Base-by-base conservation (phyloP, 2,329 filamentous ascomycete genomes). In the Talaromyces sp. region DNA sequence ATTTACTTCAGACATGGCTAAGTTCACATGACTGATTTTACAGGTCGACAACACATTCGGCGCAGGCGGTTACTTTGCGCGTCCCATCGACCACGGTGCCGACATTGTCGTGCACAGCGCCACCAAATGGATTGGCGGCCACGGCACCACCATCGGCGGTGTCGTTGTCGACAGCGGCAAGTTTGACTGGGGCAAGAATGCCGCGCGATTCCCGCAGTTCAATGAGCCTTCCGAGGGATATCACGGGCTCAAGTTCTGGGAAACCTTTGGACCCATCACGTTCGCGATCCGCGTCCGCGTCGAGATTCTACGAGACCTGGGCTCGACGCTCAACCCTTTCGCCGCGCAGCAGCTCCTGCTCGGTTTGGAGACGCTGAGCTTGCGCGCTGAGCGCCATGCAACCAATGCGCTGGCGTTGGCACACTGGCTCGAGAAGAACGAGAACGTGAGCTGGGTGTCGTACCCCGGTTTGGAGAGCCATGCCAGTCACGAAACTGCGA, bases 91-190 rank as follows among this genome's bases (percentile, higher is more conserved):
- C 27, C 90, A 96, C 75, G 93, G 93, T 60, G 93, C 91, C 65
- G 93, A 97, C 73, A 96, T 97, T 63, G 89, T 97, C 58, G 91
- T 96, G 27, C 92, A 97, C 82, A 95, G 90, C 44, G 92, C 92
- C 11, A 96, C 93, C 62, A 97, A 97, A 78, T 97, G 93, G 93
- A 97, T 98, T 65, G 93, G 93, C 61, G 93, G 93, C 49, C 93
- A 98, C 76, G 93, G 93, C 64, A 96, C 93, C 47, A 96, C 93
- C 28, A 90, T 97, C 67, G 93, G 84, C 62, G 93, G 93, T 64
- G 84, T 96, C 51, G 84, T 97, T 36, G 82, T 97, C 65, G 93
- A 97, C 79, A 86, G 88, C 67, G 93, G 93, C 70, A 95, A 92
- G 74, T 98, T 97, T 73, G 89, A 96, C 81, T 98, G 93, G 93